These are phyloP conservation scores for Quercus tomentella DNA, from an alignment of 331 rosid genomes.

Conservation along the genomic window DNA sequence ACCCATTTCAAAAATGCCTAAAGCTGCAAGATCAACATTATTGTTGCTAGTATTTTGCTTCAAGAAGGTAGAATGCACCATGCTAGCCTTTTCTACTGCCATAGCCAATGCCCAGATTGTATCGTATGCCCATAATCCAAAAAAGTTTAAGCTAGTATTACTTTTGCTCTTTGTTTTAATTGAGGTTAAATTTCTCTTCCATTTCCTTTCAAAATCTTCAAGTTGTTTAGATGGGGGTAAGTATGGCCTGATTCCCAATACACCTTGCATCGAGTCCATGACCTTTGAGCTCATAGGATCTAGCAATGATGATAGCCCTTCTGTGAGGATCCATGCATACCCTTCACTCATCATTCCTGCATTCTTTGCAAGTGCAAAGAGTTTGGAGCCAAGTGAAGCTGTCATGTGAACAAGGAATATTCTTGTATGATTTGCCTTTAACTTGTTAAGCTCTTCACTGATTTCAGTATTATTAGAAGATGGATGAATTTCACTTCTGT, in stretches of 20 bases:
- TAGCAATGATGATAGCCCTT: constrained; percentile 11
- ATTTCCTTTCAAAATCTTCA: background rate
- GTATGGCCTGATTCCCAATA: constrained; percentile 21
- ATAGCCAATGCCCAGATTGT: constrained; percentile 31
- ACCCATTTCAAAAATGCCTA: background rate
- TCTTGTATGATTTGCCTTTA: background rate
- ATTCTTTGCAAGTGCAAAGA: constrained; percentile 12
- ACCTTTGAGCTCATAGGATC: constrained; percentile 2
- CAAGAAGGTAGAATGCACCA: background rate
- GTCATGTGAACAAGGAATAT: constrained; percentile 27
- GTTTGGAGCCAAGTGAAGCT: background rate
- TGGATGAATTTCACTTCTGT: constrained; percentile 10
- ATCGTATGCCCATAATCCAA: constrained; percentile 41
- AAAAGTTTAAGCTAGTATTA: background rate
- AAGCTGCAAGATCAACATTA: background rate
- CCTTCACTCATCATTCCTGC: constrained; percentile 19
- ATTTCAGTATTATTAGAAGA: background rate
- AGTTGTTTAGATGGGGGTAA: background rate
- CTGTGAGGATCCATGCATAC: constrained; percentile 22
- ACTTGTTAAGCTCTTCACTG: background rate
- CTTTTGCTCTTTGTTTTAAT: background rate
- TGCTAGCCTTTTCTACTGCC: constrained; percentile 13
- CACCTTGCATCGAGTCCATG: constrained; percentile 24
- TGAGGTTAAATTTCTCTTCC: background rate
- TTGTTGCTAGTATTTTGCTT: background rate